Evolutionary conservation across 1,139 yeast species (phyloP).

Genomic region (Pichia sp.): DNA sequence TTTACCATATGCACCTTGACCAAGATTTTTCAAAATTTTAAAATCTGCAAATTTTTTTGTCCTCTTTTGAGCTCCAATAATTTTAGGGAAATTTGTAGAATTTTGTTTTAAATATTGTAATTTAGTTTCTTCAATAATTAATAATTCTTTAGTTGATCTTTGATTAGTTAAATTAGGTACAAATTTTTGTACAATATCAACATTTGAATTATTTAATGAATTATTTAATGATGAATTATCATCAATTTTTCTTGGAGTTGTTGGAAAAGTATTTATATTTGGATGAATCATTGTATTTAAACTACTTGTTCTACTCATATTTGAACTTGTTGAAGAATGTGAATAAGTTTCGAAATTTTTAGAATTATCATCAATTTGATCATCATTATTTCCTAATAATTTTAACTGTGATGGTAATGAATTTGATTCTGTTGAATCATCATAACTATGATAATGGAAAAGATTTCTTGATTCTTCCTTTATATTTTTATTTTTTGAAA

Average conservation of each 20-base stretch:
- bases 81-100: constrained; percentile 41
- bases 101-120: constrained; percentile 26
- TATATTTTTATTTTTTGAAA: not conserved
- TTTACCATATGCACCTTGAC: constrained; percentile 95
- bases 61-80: constrained; percentile 54
- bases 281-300: constrained; percentile 28
- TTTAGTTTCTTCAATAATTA: constrained; percentile 28
- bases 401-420: constrained; percentile 50
- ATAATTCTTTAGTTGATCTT: constrained; percentile 10
- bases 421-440: constrained; percentile 12
- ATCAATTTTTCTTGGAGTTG: constrained; percentile 4
- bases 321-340: constrained; percentile 7
- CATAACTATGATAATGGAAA: constrained; percentile 4
- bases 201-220: too few species aligned
- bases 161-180: constrained; percentile 5
- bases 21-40: constrained; percentile 65
- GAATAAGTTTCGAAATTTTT: constrained; percentile 1
- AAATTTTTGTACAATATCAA: too few species aligned
- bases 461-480: not conserved
- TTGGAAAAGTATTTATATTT: constrained; percentile 4
- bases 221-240: not conserved
- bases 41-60: constrained; percentile 69
- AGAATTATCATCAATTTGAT: constrained; percentile 1
- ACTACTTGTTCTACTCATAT: constrained; percentile 28
- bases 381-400: constrained; percentile 22